Base-by-base conservation (phyloP, 192 early-diverging fungal species). In the Spizellomyces punctatus region DNA sequence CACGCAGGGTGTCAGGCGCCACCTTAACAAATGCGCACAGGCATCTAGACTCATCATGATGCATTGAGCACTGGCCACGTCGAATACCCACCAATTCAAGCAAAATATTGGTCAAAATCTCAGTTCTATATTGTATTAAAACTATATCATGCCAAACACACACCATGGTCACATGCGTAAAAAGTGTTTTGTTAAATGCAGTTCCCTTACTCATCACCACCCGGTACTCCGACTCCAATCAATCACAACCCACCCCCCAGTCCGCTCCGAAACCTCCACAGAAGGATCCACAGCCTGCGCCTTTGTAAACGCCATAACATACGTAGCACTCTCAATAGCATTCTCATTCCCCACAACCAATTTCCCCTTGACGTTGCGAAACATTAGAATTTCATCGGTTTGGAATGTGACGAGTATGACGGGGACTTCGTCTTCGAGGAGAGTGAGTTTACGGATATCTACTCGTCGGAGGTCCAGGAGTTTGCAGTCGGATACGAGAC, bases 351-450 rank as follows among this genome's bases (percentile, higher is more conserved):
- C 96, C 73, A 91, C 86, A 10, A 89, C 89, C 63, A 99, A 83
- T 79, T 95, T 94, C 56, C 90, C 88, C 27, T 93, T 95, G 63
- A 83, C 79, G 84, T 98, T 88, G 68, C 93, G 87, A 91, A 98
- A 99, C 10, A 95, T 74, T 55, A 96, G 90, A 67, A 98, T 87
- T 78, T 99, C 96, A 76, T 97, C 93, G 14, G 96, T 96, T 69
- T 91, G 82, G 88, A 95, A 99, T 4, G 90, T 89, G 36, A 98
- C 68, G 44, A 96, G 88, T 43, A 95, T 79, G 16, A 98, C 93
- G 5, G 98, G 96, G 5, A 97, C 82, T 77, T 95, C 80, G 77
- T 96, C 95, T 60, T 99, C 94, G 21, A 99, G 78, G 42, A 99
- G 84, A 73, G 92, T 94, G 55, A 95, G 89, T 58, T 94, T 88